phyloP scores from a whole-genome alignment of 1,284 basidiomycete species.

The Inonotus hispidus region DNA sequence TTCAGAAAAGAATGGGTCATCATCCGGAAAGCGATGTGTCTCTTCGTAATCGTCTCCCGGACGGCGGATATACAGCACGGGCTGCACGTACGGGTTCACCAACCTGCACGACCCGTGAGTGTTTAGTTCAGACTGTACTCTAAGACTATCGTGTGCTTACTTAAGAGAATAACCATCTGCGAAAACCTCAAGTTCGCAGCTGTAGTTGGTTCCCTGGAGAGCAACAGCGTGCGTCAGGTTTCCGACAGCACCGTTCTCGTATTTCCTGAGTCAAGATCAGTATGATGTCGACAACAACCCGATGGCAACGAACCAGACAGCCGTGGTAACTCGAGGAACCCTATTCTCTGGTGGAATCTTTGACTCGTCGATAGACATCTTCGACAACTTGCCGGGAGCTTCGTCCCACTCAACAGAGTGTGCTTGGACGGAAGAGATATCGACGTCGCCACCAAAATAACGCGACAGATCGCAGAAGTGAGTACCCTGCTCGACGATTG shows the following conservation, averaged over 20 bases:
- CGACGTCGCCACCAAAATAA: slow-evolving; percentile 98
- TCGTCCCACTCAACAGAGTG: slow-evolving; percentile 92
- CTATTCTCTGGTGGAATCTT: slow-evolving; percentile 75
- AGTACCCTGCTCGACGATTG: slow-evolving; percentile 95
- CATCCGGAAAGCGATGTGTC: slow-evolving; percentile 69
- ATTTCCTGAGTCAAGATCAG: slow-evolving; percentile 59
- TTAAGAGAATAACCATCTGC: slow-evolving; percentile 84
- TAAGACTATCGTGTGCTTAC: slow-evolving; percentile 33
- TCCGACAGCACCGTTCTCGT: slow-evolving; percentile 87
- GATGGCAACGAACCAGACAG: slow-evolving; percentile 53
- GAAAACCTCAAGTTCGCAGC: slow-evolving; percentile 88
- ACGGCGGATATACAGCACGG: slow-evolving; percentile 78
- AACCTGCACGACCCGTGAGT: slow-evolving; percentile 43
- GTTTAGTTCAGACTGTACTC: slow-evolving; percentile 18
- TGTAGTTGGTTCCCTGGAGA: slow-evolving; percentile 87
- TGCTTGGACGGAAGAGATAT: slow-evolving; percentile 77
- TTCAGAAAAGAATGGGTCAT: slow-evolving; percentile 91
- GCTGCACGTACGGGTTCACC: slow-evolving; percentile 83
- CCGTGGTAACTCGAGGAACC: slow-evolving; percentile 75
- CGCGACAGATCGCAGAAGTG: slow-evolving; percentile 89
- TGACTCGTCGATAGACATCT: slow-evolving; percentile 76
- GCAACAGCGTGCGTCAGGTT: slow-evolving; percentile 84
- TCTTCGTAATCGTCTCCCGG: slow-evolving; percentile 85
- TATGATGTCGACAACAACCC: slow-evolving; percentile 14
- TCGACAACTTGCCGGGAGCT: slow-evolving; percentile 80